A percentile compares a stretch with the other conserved stretches of the same genome.
phyloP scores from a whole-genome alignment of 1,284 basidiomycete genomes.

The Ustilago lituana region DNA sequence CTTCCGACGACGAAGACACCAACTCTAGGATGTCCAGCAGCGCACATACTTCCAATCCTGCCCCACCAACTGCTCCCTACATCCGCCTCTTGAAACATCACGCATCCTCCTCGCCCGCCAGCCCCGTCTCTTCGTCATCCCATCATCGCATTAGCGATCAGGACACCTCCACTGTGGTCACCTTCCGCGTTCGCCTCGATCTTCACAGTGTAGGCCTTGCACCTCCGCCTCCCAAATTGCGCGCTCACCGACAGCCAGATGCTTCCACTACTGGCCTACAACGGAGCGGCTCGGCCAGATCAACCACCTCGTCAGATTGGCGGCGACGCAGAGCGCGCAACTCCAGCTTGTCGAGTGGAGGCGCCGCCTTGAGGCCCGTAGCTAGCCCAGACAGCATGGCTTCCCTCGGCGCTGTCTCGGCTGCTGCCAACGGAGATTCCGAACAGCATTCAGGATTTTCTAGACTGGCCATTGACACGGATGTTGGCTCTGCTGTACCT shows the following conservation, averaged over 20 bases:
- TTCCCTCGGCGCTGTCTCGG: slow-evolving; percentile 19
- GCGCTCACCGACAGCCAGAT: slow-evolving; percentile 21
- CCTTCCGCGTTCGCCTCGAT: slow-evolving; percentile 57
- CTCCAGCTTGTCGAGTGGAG: slow-evolving; percentile 24
- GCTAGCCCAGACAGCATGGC: slow-evolving; percentile 30
- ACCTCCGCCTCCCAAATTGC: slow-evolving; percentile 35
- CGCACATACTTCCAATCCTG: slow-evolving; percentile 13
- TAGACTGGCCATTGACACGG: slow-evolving; percentile 10
- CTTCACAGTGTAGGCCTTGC: slow-evolving; percentile 55
- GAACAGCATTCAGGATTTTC: slow-evolving; percentile 17
- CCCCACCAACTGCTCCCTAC: slow-evolving; percentile 42
- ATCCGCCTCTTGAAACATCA: slow-evolving; percentile 35
- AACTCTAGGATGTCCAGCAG: slow-evolving; percentile 37
- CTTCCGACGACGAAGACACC: slow-evolving; percentile 39
- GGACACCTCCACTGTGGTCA: slow-evolving; percentile 11
- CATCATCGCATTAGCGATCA: slow-evolving; percentile 15
- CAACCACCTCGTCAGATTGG: slow-evolving; percentile 29
- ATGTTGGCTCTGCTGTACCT: not conserved
- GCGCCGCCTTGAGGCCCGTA: slow-evolving; percentile 14
- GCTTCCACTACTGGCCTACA: slow-evolving; percentile 4
- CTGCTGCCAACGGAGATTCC: slow-evolving; percentile 12
- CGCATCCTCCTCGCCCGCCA: slow-evolving; percentile 11
- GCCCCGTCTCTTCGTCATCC: slow-evolving; percentile 16
- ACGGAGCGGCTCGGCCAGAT: slow-evolving; percentile 28
- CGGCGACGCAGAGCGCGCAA: slow-evolving; percentile 21